phyloP scores from a whole-genome alignment of 1,139 yeast genomes.

The Pichia sp. region DNA sequence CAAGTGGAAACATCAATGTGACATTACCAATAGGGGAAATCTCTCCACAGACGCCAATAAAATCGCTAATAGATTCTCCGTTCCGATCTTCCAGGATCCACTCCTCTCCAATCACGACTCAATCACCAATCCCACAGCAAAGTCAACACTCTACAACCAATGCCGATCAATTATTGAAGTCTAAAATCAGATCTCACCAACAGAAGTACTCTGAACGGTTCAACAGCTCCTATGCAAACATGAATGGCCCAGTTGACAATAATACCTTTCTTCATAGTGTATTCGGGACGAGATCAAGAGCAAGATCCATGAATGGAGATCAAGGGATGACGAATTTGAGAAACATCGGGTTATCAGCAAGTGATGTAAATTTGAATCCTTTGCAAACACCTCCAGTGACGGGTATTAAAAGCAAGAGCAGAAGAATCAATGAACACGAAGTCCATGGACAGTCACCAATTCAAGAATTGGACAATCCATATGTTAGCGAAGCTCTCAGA shows the following conservation, averaged over 20 bases:
- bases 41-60: slow-evolving; percentile 18
- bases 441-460: background rate
- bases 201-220: slow-evolving; percentile 4
- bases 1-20: background rate
- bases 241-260: background rate
- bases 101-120: no score
- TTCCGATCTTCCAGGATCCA: slow-evolving; percentile 18
- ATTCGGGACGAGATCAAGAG: slow-evolving; percentile 17
- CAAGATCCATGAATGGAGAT: background rate
- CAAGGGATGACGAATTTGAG: slow-evolving; percentile 5
- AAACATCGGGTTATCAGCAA: slow-evolving; percentile 3
- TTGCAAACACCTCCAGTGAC: no score
- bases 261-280: slow-evolving; percentile 19
- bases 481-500: slow-evolving; percentile 24
- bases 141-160: no score
- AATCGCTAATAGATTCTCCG: slow-evolving; percentile 26
- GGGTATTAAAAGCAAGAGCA: background rate
- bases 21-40: background rate
- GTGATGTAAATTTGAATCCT: no score
- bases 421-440: background rate
- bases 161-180: slow-evolving; percentile 13
- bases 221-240: background rate
- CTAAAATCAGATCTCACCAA: slow-evolving; percentile 17
- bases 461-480: slow-evolving; percentile 20
- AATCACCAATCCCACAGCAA: no score